Evolutionary conservation across 1,284 basidiomycete species (phyloP).

Genomic region (Volvariella surrecta): DNA sequence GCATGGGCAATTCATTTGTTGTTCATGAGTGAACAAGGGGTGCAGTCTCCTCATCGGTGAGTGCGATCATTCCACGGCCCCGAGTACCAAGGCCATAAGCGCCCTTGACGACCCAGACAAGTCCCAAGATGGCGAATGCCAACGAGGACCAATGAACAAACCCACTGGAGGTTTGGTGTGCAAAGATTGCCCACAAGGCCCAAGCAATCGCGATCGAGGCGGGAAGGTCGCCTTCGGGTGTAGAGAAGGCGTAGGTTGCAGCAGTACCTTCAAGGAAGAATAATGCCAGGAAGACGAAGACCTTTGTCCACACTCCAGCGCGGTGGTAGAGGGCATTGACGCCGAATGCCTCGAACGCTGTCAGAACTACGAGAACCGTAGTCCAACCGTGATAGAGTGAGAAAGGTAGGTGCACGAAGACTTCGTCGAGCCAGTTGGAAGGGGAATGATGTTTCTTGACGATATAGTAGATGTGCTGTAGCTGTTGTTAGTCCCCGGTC

Average conservation of each 20-base stretch:
- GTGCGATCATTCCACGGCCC: constrained; percentile 37
- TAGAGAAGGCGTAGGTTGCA: constrained; percentile 86
- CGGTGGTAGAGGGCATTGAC: constrained; percentile 56
- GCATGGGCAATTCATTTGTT: too few relatives aligned
- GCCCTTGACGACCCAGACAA: constrained; percentile 79
- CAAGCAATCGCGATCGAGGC: constrained; percentile 81
- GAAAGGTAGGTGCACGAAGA: constrained; percentile 82
- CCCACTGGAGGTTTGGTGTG: constrained; percentile 47
- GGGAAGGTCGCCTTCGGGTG: constrained; percentile 84
- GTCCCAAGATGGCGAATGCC: constrained; percentile 78
- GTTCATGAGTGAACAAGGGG: constrained; percentile 52
- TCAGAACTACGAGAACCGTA: constrained; percentile 83
- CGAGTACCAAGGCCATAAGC: constrained; percentile 40
- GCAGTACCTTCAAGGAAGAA: constrained; percentile 93
- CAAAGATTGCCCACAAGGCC: constrained; percentile 81
- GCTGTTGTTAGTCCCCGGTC: constrained; percentile 10
- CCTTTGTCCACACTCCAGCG: constrained; percentile 86
- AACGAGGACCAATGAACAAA: constrained; percentile 91
- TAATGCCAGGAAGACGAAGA: constrained; percentile 87
- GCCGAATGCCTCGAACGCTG: constrained; percentile 89
- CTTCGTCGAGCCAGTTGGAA: constrained; percentile 60
- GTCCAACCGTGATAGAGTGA: constrained; percentile 95
- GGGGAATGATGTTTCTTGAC: constrained; percentile 80
- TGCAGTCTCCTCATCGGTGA: constrained; percentile 82
- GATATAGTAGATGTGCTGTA: constrained; percentile 82